Conservation (phyloP, 345 rosid species). For the Excoecaria cochinchinensis region DNA sequence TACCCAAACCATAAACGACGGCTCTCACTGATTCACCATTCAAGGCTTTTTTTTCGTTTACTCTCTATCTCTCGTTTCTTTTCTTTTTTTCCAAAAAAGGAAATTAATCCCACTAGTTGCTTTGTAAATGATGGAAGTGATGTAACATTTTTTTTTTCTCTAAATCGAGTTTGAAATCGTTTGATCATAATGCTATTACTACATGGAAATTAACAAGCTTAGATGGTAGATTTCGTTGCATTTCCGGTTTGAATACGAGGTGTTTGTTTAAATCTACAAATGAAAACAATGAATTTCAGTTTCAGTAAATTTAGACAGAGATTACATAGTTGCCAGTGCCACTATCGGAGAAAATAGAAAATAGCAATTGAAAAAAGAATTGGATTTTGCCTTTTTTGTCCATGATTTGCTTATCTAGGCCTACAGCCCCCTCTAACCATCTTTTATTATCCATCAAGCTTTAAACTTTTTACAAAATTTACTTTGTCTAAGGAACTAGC, state of each 20-base stretch:
- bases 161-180: too few species aligned
- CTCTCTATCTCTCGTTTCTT: too few species aligned
- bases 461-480: background rate
- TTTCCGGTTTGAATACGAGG: too few species aligned
- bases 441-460: background rate
- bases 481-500: background rate
- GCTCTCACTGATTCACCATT: too few species aligned
- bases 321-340: background rate
- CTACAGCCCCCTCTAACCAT: background rate
- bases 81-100: background rate
- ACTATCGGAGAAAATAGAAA: background rate
- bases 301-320: background rate
- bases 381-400: background rate
- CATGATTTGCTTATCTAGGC: too few species aligned
- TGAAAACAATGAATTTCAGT: background rate
- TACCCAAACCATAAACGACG: too few species aligned
- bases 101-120: background rate
- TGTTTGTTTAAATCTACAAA: background rate
- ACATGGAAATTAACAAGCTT: too few species aligned
- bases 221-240: too few species aligned
- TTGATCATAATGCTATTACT: too few species aligned
- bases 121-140: slow-evolving; percentile 24
- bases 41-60: too few species aligned
- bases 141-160: background rate
- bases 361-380: background rate